Percentiles rank a stretch among this genome's conserved stretches.
Conservation (phyloP, 805 yeast genomes). For the Kregervanrija pseudodelftensis region DNA sequence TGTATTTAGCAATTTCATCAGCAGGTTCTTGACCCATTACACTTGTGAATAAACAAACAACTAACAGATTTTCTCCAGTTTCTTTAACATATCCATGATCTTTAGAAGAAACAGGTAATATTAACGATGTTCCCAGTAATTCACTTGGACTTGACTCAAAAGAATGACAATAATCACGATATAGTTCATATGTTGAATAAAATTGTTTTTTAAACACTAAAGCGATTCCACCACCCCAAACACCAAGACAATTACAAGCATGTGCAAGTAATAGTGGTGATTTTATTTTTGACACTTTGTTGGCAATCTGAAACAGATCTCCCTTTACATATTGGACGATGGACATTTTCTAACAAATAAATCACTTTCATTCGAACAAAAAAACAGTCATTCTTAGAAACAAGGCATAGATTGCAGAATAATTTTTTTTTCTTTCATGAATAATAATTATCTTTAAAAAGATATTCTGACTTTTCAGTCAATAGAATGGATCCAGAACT, state of each 20-base stretch:
- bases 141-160: constrained; percentile 15
- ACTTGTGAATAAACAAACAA: constrained; percentile 75
- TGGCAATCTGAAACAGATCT: constrained; percentile 40
- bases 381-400: too few species aligned
- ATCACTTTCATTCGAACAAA: too few species aligned
- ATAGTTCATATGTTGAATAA: constrained; percentile 49
- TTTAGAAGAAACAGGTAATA: constrained; percentile 30
- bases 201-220: constrained; percentile 43
- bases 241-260: constrained; percentile 72
- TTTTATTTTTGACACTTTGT: constrained; percentile 3
- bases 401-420: too few species aligned
- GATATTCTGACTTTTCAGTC: too few species aligned
- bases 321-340: constrained; percentile 40
- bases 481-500: constrained; percentile 14
- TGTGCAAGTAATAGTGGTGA: constrained; percentile 54
- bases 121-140: constrained; percentile 49
- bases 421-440: too few species aligned
- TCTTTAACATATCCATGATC: constrained; percentile 29
- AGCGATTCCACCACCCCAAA: constrained; percentile 87
- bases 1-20: constrained; percentile 41
- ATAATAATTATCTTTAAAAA: too few species aligned
- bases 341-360: too few species aligned
- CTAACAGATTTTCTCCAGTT: constrained; percentile 19
- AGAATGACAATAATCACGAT: constrained; percentile 36
- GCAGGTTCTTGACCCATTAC: constrained; percentile 43